A percentile compares a stretch with the other conserved stretches of the same genome.
Evolutionary conservation across 2,329 filamentous ascomycete species (phyloP).

Genomic region (Clonostachys rhizophaga): DNA sequence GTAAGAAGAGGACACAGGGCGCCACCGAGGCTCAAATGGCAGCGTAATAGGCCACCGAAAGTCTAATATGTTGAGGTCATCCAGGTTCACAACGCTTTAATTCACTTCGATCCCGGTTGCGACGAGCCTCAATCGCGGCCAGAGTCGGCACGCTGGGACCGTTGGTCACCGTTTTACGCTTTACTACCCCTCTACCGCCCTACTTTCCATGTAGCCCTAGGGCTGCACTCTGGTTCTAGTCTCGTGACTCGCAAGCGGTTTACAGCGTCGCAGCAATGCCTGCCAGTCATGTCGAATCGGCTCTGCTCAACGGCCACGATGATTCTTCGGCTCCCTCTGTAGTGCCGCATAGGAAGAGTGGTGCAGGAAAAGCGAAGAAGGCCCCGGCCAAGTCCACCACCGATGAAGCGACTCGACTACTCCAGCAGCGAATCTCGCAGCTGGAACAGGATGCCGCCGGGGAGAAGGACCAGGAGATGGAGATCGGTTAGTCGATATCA

Average conservation of each 20-base stretch:
- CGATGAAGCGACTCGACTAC: conserved; percentile 78
- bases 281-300: conserved; percentile 32
- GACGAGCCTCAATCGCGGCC: background rate
- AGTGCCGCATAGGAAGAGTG: conserved; percentile 60
- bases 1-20: no score
- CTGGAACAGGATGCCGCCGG: conserved; percentile 89
- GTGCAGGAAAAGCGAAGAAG: conserved; percentile 72
- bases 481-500: conserved; percentile 73
- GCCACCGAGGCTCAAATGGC: no score
- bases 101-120: background rate
- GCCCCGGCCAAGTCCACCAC: conserved; percentile 49
- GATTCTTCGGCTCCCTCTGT: conserved; percentile 27
- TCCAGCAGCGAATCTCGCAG: conserved; percentile 92
- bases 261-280: conserved; percentile 21
- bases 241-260: no score
- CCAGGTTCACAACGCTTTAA: no score
- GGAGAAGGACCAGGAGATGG: conserved; percentile 91
- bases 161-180: background rate
- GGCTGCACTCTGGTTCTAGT: background rate
- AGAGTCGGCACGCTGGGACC: background rate
- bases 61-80: no score
- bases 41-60: no score
- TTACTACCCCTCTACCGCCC: conserved; percentile 1
- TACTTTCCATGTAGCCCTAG: conserved; percentile 6
- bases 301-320: conserved; percentile 35